Conservation (phyloP, 257 asterid species). For the Dorcoceras hygrometricum region DNA sequence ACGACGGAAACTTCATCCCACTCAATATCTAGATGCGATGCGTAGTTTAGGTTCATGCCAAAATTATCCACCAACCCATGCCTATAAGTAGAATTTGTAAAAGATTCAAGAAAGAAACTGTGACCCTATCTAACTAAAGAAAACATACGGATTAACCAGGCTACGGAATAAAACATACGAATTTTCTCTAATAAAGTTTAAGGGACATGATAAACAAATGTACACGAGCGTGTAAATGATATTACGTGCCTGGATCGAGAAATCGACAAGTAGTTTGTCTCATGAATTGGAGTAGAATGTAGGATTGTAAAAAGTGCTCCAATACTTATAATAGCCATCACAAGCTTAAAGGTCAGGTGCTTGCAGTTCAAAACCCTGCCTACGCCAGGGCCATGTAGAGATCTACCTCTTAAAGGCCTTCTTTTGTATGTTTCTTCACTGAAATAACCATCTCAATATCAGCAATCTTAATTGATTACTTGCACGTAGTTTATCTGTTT, state of each 20-base stretch:
- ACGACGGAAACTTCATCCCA: conserved; percentile 72
- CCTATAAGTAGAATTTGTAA: conserved; percentile 35
- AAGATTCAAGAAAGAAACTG: conserved; percentile 7
- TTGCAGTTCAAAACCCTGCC: conserved; percentile 56
- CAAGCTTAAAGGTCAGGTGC: conserved; percentile 55
- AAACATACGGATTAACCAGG: not conserved
- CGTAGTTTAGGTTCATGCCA: conserved; percentile 47
- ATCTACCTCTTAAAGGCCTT: conserved; percentile 52
- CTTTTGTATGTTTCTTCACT: conserved; percentile 70
- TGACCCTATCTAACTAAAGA: not conserved
- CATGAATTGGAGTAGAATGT: conserved; percentile 57
- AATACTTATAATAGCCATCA: conserved; percentile 49
- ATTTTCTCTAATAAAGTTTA: too few species aligned
- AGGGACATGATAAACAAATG: not conserved
- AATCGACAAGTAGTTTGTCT: conserved; percentile 39
- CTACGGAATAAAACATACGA: not conserved
- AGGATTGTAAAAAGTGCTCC: conserved; percentile 64
- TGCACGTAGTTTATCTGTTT: conserved; percentile 2
- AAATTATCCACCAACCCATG: conserved; percentile 40
- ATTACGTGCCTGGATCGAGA: conserved; percentile 49
- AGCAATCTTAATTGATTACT: conserved; percentile 15
- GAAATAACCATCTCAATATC: conserved; percentile 28
- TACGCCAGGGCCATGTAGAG: conserved; percentile 46
- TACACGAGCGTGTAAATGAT: not conserved
- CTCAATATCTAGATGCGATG: conserved; percentile 47